Conservation (phyloP, 2,329 filamentous ascomycete species). For the Podosphaera leucotricha region DNA sequence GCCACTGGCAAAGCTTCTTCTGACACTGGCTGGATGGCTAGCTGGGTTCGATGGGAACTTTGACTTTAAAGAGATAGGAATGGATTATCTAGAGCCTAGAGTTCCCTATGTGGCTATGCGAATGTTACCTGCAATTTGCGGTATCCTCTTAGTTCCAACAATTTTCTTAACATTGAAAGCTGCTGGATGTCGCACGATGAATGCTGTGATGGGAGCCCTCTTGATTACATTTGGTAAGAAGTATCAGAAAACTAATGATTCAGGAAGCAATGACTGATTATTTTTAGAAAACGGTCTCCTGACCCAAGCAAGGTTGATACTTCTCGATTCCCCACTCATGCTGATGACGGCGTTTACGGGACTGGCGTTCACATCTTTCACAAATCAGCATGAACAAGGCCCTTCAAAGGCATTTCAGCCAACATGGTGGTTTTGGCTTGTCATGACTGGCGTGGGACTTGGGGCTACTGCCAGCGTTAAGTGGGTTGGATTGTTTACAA, state of each 20-base stretch:
- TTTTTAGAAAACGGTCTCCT: slow-evolving; percentile 69
- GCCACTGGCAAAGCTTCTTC: slow-evolving; percentile 84
- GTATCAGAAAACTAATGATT: slow-evolving; percentile 2
- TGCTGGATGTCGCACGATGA: slow-evolving; percentile 66
- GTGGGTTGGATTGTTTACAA: slow-evolving; percentile 97
- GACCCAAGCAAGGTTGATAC: slow-evolving; percentile 83
- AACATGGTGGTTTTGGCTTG: slow-evolving; percentile 96
- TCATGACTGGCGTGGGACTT: slow-evolving; percentile 62
- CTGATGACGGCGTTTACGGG: slow-evolving; percentile 83
- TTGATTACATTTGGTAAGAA: slow-evolving; percentile 69
- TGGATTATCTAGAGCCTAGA: slow-evolving; percentile 84
- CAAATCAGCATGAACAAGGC: slow-evolving; percentile 88
- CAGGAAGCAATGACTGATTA: slow-evolving; percentile 7
- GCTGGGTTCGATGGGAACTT: slow-evolving; percentile 90
- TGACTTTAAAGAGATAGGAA: slow-evolving; percentile 98
- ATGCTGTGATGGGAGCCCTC: slow-evolving; percentile 58
- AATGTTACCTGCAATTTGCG: slow-evolving; percentile 70
- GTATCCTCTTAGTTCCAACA: slow-evolving; percentile 66
- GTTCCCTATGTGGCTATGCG: slow-evolving; percentile 98
- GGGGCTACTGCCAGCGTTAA: slow-evolving; percentile 89
- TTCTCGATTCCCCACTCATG: slow-evolving; percentile 86
- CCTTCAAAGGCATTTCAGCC: slow-evolving; percentile 68
- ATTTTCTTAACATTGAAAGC: slow-evolving; percentile 93
- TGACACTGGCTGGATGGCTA: slow-evolving; percentile 82
- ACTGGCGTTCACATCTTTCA: slow-evolving; percentile 76